Evolutionary conservation across 2,329 filamentous ascomycete genomes (phyloP), one percentile per base, ranked within the genome.

Genomic region (Diaporthe helianthi): DNA sequence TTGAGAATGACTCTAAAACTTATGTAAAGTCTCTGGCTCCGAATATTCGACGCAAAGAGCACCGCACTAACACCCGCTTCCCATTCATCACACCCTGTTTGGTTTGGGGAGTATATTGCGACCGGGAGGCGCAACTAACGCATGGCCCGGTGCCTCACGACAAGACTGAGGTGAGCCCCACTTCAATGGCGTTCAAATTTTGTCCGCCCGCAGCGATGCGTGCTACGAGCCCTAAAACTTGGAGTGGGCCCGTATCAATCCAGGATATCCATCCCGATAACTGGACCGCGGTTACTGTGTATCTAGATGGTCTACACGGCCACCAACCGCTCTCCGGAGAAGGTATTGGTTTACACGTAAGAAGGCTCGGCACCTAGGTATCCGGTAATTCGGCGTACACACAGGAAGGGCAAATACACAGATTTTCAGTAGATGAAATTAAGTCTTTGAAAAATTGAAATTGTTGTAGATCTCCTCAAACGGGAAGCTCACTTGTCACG

Each of bases 241-340:
- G 31, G 31, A 4, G 5, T 12, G 9, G 33, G 33, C 33, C 33
- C 13, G 3, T 13, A 7, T 5, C 53, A 4, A 13, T 29, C 15
- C 54, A 24, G 4, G 24, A n/a, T 10, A 3, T 60, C 9, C 2
- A 29, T 3, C 17, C 54, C 24, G 22, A n/a, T 9, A 22, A 8
- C 22, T 44, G 54, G 54, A 60, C 36, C n/a, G 54, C 36, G 24
- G 54, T 60, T n/a, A n/a, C n/a, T n/a, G n/a, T n/a, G n/a, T n/a
- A n/a, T n/a, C n/a, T n/a, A n/a, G 3, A 6, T 60, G 36, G 38
- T 60, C 6, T 36, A 58, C 22, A 29, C 33, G 3, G 15, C 22
- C 13, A 10, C 22, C 22, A 19, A 2, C 13, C 4, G 17, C n/a
- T 22, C 3, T 6, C 31, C 31, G 31, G 7, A 6, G 31, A 33